phyloP scores from a whole-genome alignment of 345 rosid species.

The Moringa oleifera region DNA sequence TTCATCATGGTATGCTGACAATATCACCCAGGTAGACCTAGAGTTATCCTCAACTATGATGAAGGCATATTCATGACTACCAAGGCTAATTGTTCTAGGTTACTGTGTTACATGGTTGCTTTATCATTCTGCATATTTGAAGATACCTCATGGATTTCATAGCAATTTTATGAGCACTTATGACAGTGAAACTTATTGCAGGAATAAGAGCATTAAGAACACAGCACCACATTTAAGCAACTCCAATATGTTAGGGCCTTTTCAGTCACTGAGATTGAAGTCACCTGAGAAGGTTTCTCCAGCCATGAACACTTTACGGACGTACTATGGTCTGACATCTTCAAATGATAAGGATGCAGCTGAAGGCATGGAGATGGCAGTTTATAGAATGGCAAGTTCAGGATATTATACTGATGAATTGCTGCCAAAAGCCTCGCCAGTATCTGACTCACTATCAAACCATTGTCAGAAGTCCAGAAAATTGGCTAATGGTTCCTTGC shows the following conservation, averaged over 20 bases:
- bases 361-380: conserved; percentile 53
- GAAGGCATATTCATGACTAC: too few relatives aligned
- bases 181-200: conserved; percentile 11
- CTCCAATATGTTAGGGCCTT: conserved; percentile 29
- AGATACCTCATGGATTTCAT: too few relatives aligned
- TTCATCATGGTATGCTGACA: too few relatives aligned
- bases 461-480: conserved; percentile 14
- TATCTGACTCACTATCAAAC: conserved; percentile 13
- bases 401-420: conserved; percentile 15
- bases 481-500: conserved; percentile 16
- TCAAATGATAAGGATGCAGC: conserved; percentile 16
- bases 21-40: too few relatives aligned
- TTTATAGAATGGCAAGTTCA: conserved; percentile 26
- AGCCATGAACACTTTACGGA: conserved; percentile 53
- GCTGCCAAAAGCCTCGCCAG: conserved; percentile 24
- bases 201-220: conserved; percentile 15
- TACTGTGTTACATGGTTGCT: neutral
- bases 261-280: conserved; percentile 33
- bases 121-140: neutral
- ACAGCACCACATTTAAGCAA: conserved; percentile 12
- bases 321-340: conserved; percentile 40
- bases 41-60: too few relatives aligned
- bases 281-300: conserved; percentile 38
- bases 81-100: too few relatives aligned
- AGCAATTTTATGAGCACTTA: neutral